Base-by-base conservation (phyloP, 208 protist genomes). In the Wallacemonas sp. region DNA sequence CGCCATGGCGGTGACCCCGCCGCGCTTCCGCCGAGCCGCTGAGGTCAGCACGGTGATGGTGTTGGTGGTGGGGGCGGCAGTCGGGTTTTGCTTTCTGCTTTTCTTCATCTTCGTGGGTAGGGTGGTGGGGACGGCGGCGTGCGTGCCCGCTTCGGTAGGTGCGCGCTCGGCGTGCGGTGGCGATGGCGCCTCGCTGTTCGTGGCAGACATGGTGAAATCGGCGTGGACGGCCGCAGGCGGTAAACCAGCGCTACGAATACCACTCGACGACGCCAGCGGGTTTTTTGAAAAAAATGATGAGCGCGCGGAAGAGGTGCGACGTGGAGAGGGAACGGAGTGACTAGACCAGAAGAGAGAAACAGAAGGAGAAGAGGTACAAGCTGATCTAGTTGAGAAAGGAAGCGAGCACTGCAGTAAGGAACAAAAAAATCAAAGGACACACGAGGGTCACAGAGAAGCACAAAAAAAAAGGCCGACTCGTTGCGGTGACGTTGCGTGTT, bases 41-140 rank as follows among this genome's bases (percentile, higher is more conserved):
- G 50, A 57, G 12, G 50, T 57, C 17, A 57, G 19, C 29, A 57
- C 50, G 29, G 50, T 57, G 29, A 57, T 57, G 50, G 50, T 57
- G 50, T 27, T 38, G 26, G 50, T 57, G 10, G 50, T 12, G 3
- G 50, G 29, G 6, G 42, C 42, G 9, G 9, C 19, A 26, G 9
- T 48, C 42, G n/a, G n/a, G n/a, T n/a, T n/a, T n/a, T 48, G 13
- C 42, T 48, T 48, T 5, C 19, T 5, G 4, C 9, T 5, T 19
- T 48, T 48, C 42, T 48, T 48, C n/a, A n/a, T n/a, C n/a, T n/a
- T n/a, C n/a, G n/a, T n/a, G n/a, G n/a, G n/a, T n/a, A n/a, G n/a
- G n/a, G n/a, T n/a, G n/a, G n/a, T n/a, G n/a, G n/a, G n/a, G n/a
- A n/a, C n/a, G n/a, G n/a, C n/a, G n/a, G n/a, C n/a, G n/a, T n/a